phyloP scores from a whole-genome alignment of 192 early-diverging fungal genomes.

The Coemansia sp. region DNA sequence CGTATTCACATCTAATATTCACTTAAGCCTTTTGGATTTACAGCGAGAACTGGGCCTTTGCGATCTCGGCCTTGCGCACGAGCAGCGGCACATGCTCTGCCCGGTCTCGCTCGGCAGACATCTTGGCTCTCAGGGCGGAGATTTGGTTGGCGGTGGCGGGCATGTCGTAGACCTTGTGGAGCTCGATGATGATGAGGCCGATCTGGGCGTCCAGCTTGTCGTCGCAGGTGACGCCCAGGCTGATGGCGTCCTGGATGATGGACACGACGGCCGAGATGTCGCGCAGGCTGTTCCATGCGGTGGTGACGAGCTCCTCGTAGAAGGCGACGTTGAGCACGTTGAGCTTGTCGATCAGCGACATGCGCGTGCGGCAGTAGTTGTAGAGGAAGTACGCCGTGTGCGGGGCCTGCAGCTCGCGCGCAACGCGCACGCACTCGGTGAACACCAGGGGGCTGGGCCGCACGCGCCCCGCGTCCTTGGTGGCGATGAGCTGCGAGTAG shows the following conservation, averaged over 20 bases:
- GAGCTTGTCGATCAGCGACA: constrained; percentile 26
- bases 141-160: constrained; percentile 11
- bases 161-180: constrained; percentile 29
- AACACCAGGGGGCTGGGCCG: constrained; percentile 32
- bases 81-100: neutral
- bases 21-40: neutral
- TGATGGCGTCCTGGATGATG: constrained; percentile 28
- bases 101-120: neutral
- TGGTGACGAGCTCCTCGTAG: constrained; percentile 35
- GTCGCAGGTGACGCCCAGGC: constrained; percentile 18
- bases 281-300: constrained; percentile 25
- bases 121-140: constrained; percentile 12
- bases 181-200: constrained; percentile 26
- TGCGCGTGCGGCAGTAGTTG: constrained; percentile 24
- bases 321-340: constrained; percentile 21
- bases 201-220: constrained; percentile 23
- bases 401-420: constrained; percentile 31
- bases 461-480: neutral
- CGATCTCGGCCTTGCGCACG: neutral
- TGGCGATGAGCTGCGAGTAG: constrained; percentile 8
- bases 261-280: constrained; percentile 26
- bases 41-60: neutral
- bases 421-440: constrained; percentile 25
- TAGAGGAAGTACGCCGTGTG: constrained; percentile 26
- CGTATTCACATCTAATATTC: neutral